Evolutionary conservation across 2,329 filamentous ascomycete species (phyloP).

Genomic region (Botrytis paeoniae): DNA sequence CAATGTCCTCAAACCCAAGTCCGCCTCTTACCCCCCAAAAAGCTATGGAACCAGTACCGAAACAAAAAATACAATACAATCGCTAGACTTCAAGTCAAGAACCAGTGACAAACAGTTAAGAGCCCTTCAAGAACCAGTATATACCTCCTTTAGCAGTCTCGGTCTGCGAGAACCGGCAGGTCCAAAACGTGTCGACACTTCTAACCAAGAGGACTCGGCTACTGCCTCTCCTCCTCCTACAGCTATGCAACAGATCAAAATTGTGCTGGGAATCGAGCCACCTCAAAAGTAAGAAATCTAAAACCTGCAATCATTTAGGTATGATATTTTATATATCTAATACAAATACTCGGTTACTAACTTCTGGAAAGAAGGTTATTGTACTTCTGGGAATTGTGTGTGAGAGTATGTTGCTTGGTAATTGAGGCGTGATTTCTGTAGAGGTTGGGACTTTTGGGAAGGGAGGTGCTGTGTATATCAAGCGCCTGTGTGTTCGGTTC

Average conservation of each 20-base stretch:
- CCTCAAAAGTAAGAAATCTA: not conserved
- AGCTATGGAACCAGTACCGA: not conserved
- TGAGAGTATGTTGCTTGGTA: not conserved
- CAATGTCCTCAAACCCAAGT: not conserved
- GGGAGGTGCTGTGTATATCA: not conserved
- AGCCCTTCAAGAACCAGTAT: not conserved
- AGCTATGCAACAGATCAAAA: not conserved
- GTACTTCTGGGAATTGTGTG: not conserved
- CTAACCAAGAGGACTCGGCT: not conserved
- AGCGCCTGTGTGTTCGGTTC: not conserved
- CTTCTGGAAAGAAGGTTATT: not conserved
- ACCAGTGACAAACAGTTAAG: not conserved
- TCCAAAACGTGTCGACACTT: not conserved
- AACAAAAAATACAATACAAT: not conserved
- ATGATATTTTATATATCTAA: not conserved
- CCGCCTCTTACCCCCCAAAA: too few relatives aligned
- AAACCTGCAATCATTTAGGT: not conserved
- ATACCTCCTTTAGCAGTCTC: constrained; percentile 5
- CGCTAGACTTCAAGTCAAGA: not conserved
- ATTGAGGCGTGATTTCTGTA: not conserved
- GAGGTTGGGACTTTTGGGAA: not conserved
- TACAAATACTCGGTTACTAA: not conserved
- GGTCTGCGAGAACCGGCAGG: not conserved
- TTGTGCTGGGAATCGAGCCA: not conserved
- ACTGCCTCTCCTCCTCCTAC: not conserved